These are phyloP conservation scores for Fusarium neocosmosporiellum DNA, from an alignment of 2,329 filamentous ascomycete genomes.

Conservation along the genomic window DNA sequence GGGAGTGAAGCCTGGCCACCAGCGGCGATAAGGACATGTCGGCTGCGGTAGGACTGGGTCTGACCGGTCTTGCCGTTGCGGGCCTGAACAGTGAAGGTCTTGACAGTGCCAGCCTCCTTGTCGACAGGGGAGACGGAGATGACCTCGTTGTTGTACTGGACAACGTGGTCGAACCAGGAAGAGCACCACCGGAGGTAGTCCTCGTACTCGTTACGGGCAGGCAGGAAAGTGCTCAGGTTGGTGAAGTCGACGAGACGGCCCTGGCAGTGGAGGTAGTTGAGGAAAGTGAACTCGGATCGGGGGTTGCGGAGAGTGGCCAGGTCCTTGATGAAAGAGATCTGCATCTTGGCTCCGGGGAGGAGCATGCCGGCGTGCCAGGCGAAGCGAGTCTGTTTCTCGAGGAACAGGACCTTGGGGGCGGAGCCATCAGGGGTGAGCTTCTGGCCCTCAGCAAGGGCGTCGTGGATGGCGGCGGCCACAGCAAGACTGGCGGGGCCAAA, in stretches of 20 bases:
- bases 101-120: slow-evolving; percentile 62
- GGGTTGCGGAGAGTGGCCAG: slow-evolving; percentile 90
- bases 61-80: slow-evolving; percentile 69
- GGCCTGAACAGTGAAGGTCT: slow-evolving; percentile 75
- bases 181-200: slow-evolving; percentile 97
- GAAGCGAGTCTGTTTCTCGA: slow-evolving; percentile 87
- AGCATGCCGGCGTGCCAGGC: slow-evolving; percentile 97
- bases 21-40: slow-evolving; percentile 72
- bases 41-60: slow-evolving; percentile 64
- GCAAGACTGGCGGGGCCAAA: slow-evolving; percentile 93
- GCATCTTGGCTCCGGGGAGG: slow-evolving; percentile 92
- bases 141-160: slow-evolving; percentile 83
- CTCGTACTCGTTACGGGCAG: slow-evolving; percentile 88
- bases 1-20: slow-evolving; percentile 77
- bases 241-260: slow-evolving; percentile 88
- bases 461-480: slow-evolving; percentile 89
- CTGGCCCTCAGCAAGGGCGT: slow-evolving; percentile 70
- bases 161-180: slow-evolving; percentile 76
- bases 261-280: slow-evolving; percentile 91
- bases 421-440: slow-evolving; percentile 54
- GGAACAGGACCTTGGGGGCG: slow-evolving; percentile 80
- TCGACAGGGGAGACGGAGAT: slow-evolving; percentile 73
- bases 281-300: slow-evolving; percentile 90
- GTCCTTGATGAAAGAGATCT: slow-evolving; percentile 98
- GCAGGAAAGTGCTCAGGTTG: slow-evolving; percentile 89